Conservation (phyloP, 306 rosid species). For the Cicer arietinum region DNA sequence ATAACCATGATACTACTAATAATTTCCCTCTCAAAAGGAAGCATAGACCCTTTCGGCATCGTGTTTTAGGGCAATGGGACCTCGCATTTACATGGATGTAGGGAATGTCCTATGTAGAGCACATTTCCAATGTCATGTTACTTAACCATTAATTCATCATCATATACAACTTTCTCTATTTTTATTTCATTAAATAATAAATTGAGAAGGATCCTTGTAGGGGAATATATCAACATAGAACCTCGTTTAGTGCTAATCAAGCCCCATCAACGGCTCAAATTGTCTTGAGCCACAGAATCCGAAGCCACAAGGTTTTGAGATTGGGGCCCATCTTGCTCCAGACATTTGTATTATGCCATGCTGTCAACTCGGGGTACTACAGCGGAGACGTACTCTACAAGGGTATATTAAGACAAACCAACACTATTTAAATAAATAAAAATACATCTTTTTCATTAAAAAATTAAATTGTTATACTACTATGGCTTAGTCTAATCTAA, state of each 20-base stretch:
- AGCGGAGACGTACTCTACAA: not conserved
- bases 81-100: slow-evolving; percentile 33
- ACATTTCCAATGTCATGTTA: slow-evolving; percentile 18
- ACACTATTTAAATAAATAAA: not conserved
- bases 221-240: slow-evolving; percentile 44
- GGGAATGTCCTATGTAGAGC: slow-evolving; percentile 29
- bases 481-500: too few relatives aligned
- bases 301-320: slow-evolving; percentile 5
- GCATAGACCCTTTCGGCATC: slow-evolving; percentile 32
- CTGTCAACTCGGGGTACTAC: slow-evolving; percentile 30
- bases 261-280: slow-evolving; percentile 41
- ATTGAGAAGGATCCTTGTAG: slow-evolving; percentile 40
- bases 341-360: not conserved
- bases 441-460: not conserved
- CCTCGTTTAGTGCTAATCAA: slow-evolving; percentile 42
- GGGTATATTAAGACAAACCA: slow-evolving; percentile 19
- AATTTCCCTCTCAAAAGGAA: slow-evolving; percentile 40
- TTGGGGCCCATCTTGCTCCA: slow-evolving; percentile 21
- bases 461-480: not conserved
- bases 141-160: slow-evolving; percentile 42
- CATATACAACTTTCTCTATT: slow-evolving; percentile 15
- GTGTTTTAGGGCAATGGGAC: slow-evolving; percentile 37
- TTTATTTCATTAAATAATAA: slow-evolving; percentile 4
- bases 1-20: slow-evolving; percentile 36
- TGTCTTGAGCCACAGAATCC: slow-evolving; percentile 36